Base-by-base conservation (phyloP, 768 basidiomycete species). In the Trametes villosa region DNA sequence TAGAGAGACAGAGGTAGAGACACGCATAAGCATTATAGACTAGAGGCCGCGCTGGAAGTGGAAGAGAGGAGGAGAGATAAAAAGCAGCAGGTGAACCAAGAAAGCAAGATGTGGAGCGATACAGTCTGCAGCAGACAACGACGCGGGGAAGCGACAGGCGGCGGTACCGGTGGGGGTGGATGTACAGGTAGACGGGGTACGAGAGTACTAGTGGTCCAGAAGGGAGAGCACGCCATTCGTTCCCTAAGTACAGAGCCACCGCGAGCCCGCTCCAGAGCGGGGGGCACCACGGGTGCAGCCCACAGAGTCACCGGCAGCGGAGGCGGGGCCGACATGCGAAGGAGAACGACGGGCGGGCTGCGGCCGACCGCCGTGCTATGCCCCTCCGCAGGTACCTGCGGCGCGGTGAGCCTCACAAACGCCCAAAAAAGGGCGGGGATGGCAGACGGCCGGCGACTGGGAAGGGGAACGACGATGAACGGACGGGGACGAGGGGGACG, bases 101-200 rank as follows among this genome's bases (percentile, higher is more conserved):
- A 60, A 60, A 55, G 53, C 59, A 26, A 49, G 40, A 45, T 40
- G 44, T 46, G 45, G 51, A 61, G 60, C 47, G 53, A 55, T 55
- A 55, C 60, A 55, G 60, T 50, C 45, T 53, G 52, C 50, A 48
- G 42, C 51, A 34, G 48, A 34, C 30, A 34, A 27, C 40, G 36
- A 15, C 13, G 15, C 13, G 4, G 36, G 36, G 33, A 13, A 7
- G 33, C 6, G 11, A n/a, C 42, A 26, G 44, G 44, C 12, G 5
- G 44, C n/a, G n/a, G n/a, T n/a, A n/a, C n/a, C n/a, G n/a, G n/a
- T n/a, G n/a, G n/a, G n/a, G n/a, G n/a, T n/a, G n/a, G n/a, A n/a
- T n/a, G n/a, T n/a, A n/a, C n/a, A n/a, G n/a, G n/a, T n/a, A n/a
- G n/a, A n/a, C n/a, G n/a, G n/a, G n/a, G n/a, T n/a, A n/a, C n/a